A percentile compares a stretch with the other conserved stretches of the same genome.
phyloP scores from a whole-genome alignment of 768 basidiomycete species.

The Hericium alpestre region DNA sequence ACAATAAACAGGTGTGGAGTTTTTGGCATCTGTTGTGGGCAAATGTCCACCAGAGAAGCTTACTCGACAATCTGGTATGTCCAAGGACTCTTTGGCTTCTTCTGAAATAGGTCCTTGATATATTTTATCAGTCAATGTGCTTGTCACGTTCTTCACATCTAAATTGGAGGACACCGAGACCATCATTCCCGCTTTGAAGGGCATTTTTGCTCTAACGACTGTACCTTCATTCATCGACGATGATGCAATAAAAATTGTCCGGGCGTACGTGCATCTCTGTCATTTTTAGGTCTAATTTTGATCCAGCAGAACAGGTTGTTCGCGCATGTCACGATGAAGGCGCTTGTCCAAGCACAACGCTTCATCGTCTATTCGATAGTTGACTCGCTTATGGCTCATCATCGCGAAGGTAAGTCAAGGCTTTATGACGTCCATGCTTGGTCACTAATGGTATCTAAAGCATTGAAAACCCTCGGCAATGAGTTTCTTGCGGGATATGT shows the following conservation, averaged over 20 bases:
- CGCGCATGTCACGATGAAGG: conserved; percentile 68
- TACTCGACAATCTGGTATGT: conserved; percentile 74
- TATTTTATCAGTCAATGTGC: conserved; percentile 58
- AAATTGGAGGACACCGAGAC: conserved; percentile 84
- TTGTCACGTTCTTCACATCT: conserved; percentile 72
- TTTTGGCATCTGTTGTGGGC: conserved; percentile 65
- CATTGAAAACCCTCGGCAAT: conserved; percentile 59
- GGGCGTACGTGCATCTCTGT: conserved; percentile 40
- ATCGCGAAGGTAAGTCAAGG: conserved; percentile 37
- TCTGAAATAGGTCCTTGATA: too few species aligned
- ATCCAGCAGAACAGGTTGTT: conserved; percentile 46
- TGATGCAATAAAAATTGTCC: conserved; percentile 51
- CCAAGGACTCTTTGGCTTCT: neutral
- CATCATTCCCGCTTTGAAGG: conserved; percentile 71
- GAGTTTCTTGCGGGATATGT: conserved; percentile 72
- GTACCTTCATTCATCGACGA: conserved; percentile 51
- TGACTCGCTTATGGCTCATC: conserved; percentile 62
- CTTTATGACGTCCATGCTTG: neutral
- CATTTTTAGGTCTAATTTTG: neutral
- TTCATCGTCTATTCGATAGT: conserved; percentile 74
- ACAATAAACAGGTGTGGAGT: conserved; percentile 56
- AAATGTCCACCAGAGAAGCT: conserved; percentile 51
- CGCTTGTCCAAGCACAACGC: conserved; percentile 72
- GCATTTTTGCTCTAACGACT: conserved; percentile 54
- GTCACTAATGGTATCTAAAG: conserved; percentile 25